Percentiles rank a stretch among this genome's conserved stretches.
Conservation (phyloP, 352 stramenopile species). For the Phytophthora cryptogea region DNA sequence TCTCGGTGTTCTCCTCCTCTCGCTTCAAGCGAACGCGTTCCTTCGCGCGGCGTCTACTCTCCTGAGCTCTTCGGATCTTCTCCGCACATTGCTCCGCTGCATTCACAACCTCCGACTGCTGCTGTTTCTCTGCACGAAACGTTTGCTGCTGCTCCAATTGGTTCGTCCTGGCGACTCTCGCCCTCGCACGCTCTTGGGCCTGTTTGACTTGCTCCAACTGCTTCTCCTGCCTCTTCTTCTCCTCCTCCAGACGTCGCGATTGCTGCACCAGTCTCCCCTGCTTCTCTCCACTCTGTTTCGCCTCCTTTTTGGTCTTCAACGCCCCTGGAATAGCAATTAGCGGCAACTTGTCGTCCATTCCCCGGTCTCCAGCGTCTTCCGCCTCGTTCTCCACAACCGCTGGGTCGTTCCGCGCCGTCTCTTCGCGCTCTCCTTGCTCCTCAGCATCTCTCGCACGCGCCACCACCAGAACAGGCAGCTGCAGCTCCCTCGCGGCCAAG, state of each 20-base stretch:
- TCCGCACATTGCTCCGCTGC: constrained; percentile 36
- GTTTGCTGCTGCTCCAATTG: constrained; percentile 43
- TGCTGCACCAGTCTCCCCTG: constrained; percentile 10
- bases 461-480: constrained; percentile 4
- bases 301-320: neutral
- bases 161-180: constrained; percentile 47
- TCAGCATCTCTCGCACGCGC: neutral
- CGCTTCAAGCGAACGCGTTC: constrained; percentile 47
- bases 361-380: too few species aligned
- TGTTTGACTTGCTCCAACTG: constrained; percentile 54
- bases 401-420: neutral
- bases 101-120: constrained; percentile 13
- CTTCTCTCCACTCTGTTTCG: constrained; percentile 9
- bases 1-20: constrained; percentile 16
- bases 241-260: constrained; percentile 22
- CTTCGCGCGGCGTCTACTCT: constrained; percentile 49
- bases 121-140: constrained; percentile 25
- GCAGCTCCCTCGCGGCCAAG: constrained; percentile 30
- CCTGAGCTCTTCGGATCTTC: constrained; percentile 34
- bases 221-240: constrained; percentile 30
- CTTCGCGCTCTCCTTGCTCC: neutral
- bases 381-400: neutral
- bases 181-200: constrained; percentile 60
- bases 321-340: neutral
- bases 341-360: neutral